Conservation (phyloP, 2,329 filamentous ascomycete genomes). For the Neonectria neomacrospora region DNA sequence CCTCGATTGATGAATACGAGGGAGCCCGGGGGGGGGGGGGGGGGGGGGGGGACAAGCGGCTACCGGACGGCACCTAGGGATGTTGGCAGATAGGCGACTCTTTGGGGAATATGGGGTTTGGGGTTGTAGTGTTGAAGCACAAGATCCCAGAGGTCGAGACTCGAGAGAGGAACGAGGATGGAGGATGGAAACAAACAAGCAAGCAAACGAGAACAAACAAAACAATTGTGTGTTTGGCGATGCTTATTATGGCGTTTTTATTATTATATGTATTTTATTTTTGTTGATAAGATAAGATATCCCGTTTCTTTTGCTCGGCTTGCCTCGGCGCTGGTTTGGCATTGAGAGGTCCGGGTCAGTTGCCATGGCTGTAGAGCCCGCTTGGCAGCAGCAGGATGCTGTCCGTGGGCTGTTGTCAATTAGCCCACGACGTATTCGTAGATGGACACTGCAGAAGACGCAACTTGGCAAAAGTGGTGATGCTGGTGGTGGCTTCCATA, state of each 20-base stretch:
- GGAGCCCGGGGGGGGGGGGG: constrained; percentile 22
- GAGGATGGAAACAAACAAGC: constrained; percentile 13
- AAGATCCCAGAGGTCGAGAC: not conserved
- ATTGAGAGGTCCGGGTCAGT: not conserved
- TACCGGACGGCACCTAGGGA: constrained; percentile 13
- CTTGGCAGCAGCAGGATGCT: constrained; percentile 12
- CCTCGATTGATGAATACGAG: constrained; percentile 27
- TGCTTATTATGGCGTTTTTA: constrained; percentile 3
- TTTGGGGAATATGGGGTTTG: constrained; percentile 17
- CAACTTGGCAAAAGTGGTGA: constrained; percentile 6
- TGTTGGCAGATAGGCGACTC: constrained; percentile 19
- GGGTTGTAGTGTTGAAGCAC: not conserved
- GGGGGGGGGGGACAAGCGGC: constrained; percentile 20
- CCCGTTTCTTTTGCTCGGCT: constrained; percentile 3
- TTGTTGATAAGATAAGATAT: constrained; percentile 16
- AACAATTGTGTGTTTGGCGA: not conserved
- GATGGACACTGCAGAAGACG: not conserved
- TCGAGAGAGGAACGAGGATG: constrained; percentile 5
- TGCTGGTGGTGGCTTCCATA: constrained; percentile 8
- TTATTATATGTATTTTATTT: not conserved
- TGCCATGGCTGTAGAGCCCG: not conserved
- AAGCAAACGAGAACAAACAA: constrained; percentile 1
- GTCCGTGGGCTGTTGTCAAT: constrained; percentile 2
- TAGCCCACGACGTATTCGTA: not conserved
- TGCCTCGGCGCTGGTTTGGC: not conserved